Evolutionary conservation across 305 asterid genomes (phyloP).

Genomic region (Solanum hybrid): DNA sequence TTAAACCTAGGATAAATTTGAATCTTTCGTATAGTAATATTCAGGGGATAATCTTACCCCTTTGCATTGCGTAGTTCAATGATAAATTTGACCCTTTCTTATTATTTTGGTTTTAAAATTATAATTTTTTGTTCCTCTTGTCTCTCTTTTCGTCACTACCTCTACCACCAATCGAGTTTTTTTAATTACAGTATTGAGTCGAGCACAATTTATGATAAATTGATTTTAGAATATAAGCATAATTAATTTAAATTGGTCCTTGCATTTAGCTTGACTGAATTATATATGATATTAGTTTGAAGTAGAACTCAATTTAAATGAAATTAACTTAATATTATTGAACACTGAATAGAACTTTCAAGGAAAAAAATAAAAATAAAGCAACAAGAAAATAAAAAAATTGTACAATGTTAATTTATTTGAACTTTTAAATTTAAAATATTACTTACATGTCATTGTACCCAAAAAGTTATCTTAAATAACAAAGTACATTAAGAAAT

Average conservation of each 20-base stretch:
- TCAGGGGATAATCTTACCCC: not conserved
- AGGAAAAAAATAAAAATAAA: not conserved
- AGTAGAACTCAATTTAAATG: not conserved
- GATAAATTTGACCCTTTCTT: not conserved
- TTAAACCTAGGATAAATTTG: not conserved
- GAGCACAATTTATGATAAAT: not conserved
- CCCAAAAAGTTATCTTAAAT: not conserved
- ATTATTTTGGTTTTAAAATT: not conserved
- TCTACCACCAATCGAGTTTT: not conserved
- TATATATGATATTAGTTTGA: not conserved
- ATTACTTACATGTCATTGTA: not conserved
- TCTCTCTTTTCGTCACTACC: not conserved
- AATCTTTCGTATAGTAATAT: not conserved
- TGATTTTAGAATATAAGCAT: not conserved
- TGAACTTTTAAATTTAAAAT: not conserved
- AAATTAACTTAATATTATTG: not conserved
- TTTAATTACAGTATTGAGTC: not conserved
- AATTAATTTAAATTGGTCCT: not conserved
- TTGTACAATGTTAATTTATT: not conserved
- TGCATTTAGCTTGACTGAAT: not conserved
- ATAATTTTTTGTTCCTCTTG: too few relatives aligned
- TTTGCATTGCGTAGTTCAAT: not conserved
- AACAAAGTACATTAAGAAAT: not conserved
- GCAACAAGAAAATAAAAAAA: not conserved
- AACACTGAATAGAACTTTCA: not conserved